Base-by-base conservation (phyloP, 177 flowering plant genomes). In the Vitis hybrid region DNA sequence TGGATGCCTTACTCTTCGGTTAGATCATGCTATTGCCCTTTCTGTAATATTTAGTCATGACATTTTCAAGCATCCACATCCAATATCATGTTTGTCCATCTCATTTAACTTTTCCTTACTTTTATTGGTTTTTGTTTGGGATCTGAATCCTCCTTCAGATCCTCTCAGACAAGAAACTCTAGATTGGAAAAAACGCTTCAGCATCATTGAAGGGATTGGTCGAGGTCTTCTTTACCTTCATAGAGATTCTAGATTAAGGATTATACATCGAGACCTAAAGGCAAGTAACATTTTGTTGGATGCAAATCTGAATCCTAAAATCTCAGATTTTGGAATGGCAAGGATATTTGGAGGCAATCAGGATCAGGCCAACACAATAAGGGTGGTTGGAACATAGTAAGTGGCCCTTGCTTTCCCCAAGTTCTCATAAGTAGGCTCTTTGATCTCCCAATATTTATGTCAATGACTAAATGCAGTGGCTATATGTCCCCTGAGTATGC, bases 41-140 rank as follows among this genome's bases (percentile, higher is more conserved):
- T 53, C 59, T 77, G 50, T 48, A 70, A 10, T 78, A 78, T 39
- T 78, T 74, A 60, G 75, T 68, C 61, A 73, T 78, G 78, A 63
- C 69, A 2, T 62, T 75, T 64, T 72, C 66, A 48, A 78, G 81
- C 58, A 64, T 78, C 50, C 71, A 75, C 31, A 14, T 4, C 7
- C 49, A 59, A 15, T 72, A 74, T 10, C 50, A 53, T 26, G 29
- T 26, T 26, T 26, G 29, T 26, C 29, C 29, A 26, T 26, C 4
- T 26, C 29, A 26, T 26, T 26, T 26, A 26, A 26, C 12, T 72
- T 72, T 51, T 75, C 81, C 45, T 39, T 39, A 39, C 8, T 39
- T 39, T 39, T 39, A 2, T 39, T 39, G 45, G 45, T 39, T 39
- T 39, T 39, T 39, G 45, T 39, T 39, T 39, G 45, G 45, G 45